Base-by-base conservation (phyloP, 768 basidiomycete species). In the Pholiota conissans region DNA sequence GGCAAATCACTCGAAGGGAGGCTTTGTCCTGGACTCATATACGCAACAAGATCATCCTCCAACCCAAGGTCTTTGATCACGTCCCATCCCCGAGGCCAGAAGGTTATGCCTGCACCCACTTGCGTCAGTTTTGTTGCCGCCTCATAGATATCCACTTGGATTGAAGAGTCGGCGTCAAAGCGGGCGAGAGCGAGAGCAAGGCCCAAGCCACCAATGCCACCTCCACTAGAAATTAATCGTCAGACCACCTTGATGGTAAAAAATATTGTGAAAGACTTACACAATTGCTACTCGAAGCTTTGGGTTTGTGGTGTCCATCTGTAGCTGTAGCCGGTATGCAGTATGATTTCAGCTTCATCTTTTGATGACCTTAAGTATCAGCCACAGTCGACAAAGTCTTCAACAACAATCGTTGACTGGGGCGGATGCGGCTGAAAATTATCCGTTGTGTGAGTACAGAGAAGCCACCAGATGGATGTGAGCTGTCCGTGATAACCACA, bases 81-180 rank as follows among this genome's bases (percentile, higher is more conserved):
- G 34, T 77, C 73, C 76, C 76, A 76, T n/a, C 74, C 67, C n/a
- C 77, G 70, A 7, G 71, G 74, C 71, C 70, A 80, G 0, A 81
- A 59, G 5, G 73, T 74, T 28, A 82, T 71, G 5, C 81, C 81
- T 6, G 79, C 80, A n/a, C 79, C 81, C 9, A 80, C 52, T 56
- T 79, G 74, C 30, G 73, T 65, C 51, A 79, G 74, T 48, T 74
- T 65, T 26, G 62, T 62, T 22, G 79, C 68, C 5, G 78, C 72
- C 61, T 81, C 81, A 52, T 79, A 82, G 3, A 82, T 61, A 56
- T 78, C 73, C 11, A 82, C 72, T 30, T 73, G 63, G 8, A 79
- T 72, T 10, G 20, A 49, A n/a, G 56, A 34, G 27, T 57, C 50
- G 13, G 51, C 7, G 10, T 52, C 35, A 18, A 60, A 10, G 3